Conservation (phyloP, 768 basidiomycete genomes). For the Calocybe cyanea region DNA sequence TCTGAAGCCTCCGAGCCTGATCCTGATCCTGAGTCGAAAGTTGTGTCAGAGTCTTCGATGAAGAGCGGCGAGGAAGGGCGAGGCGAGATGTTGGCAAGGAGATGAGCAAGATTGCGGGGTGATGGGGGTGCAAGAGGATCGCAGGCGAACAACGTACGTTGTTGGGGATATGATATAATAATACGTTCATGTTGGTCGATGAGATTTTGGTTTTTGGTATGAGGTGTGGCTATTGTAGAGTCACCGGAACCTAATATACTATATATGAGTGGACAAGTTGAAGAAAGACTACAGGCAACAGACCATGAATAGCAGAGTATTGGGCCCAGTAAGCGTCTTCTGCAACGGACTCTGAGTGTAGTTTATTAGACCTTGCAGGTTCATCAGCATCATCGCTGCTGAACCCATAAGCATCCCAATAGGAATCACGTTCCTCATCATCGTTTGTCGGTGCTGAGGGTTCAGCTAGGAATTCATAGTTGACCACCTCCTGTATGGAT, state of each 20-base stretch:
- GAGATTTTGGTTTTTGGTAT: conserved; percentile 25
- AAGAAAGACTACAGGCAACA: conserved; percentile 10
- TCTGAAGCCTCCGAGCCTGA: conserved; percentile 2
- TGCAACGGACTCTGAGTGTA: conserved; percentile 21
- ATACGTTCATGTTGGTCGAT: conserved; percentile 24
- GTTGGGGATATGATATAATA: conserved; percentile 27
- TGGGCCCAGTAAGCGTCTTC: conserved; percentile 78
- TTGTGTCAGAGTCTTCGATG: conserved; percentile 20
- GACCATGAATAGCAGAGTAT: conserved; percentile 69
- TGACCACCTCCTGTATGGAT: conserved; percentile 25
- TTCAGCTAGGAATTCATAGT: conserved; percentile 31
- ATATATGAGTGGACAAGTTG: background rate
- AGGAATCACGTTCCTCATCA: conserved; percentile 50
- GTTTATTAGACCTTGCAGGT: conserved; percentile 12
- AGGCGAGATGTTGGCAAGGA: conserved; percentile 33
- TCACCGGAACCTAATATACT: conserved; percentile 66
- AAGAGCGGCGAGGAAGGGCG: conserved; percentile 21
- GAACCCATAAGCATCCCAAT: conserved; percentile 66
- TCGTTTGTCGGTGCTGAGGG: conserved; percentile 20
- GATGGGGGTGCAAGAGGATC: conserved; percentile 41
- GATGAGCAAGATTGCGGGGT: conserved; percentile 35
- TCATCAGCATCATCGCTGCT: conserved; percentile 26
- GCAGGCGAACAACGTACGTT: conserved; percentile 25
- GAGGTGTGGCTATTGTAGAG: conserved; percentile 60
- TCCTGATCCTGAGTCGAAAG: conserved; percentile 20